A percentile compares a stretch with the other conserved stretches of the same genome.
These are phyloP conservation scores for Fusarium equiseti DNA, from an alignment of 2,329 filamentous ascomycete genomes.

Conservation along the genomic window DNA sequence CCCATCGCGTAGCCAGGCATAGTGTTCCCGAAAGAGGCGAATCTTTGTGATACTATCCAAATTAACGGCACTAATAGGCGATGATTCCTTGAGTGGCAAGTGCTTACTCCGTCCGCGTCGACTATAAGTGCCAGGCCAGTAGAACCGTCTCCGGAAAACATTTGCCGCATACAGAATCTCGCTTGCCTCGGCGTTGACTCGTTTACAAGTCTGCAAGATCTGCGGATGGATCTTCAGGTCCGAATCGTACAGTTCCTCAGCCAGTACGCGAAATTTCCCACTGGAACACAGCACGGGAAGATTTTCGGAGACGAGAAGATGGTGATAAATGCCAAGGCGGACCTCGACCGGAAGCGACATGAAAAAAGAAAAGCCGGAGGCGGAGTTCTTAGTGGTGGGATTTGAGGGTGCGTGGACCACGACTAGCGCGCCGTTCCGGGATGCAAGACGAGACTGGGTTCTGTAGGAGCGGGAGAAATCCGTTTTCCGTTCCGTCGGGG, in stretches of 20 bases:
- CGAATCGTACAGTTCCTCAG: not conserved
- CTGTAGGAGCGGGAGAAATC: not conserved
- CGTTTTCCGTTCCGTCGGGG: not conserved
- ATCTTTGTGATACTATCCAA: conserved; percentile 6
- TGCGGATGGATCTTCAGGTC: not conserved
- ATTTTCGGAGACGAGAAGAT: conserved; percentile 8
- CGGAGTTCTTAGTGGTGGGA: not conserved
- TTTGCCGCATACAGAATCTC: conserved; percentile 24
- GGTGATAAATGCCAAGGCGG: conserved; percentile 24
- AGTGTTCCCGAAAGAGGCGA: not conserved
- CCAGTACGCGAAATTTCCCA: conserved; percentile 11
- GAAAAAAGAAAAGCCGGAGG: not conserved
- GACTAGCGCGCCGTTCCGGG: not conserved
- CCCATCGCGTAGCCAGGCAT: conserved; percentile 1
- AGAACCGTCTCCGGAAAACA: not conserved
- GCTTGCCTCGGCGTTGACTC: conserved; percentile 19
- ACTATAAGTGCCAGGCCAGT: conserved; percentile 3
- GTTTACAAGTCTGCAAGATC: conserved; percentile 16
- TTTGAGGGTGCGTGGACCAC: not conserved
- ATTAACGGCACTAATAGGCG: conserved; percentile 7
- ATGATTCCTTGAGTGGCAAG: conserved; percentile 4
- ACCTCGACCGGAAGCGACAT: conserved; percentile 17
- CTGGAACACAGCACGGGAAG: not conserved
- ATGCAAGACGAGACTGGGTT: not conserved
- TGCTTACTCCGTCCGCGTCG: not conserved